Conservation (phyloP, 768 basidiomycete genomes). For the Sarcodon sp. region DNA sequence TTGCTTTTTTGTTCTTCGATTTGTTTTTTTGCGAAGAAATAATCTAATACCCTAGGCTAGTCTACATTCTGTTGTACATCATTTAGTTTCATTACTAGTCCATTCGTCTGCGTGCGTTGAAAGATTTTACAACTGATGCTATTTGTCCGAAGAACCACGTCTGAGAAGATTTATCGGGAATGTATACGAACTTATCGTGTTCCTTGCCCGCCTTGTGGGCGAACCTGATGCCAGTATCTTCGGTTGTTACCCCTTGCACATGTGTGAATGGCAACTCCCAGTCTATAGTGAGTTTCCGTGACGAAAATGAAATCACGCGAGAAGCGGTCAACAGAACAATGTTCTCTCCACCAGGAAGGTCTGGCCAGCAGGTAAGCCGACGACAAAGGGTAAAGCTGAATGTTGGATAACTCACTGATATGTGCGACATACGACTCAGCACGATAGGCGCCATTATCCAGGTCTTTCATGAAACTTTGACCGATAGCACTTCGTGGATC, state of each 20-base stretch:
- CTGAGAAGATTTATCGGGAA: slow-evolving; percentile 63
- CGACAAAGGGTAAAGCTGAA: not conserved
- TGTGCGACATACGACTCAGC: slow-evolving; percentile 86
- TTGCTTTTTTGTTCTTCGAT: too few species aligned
- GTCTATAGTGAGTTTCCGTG: slow-evolving; percentile 69
- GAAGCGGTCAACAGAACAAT: slow-evolving; percentile 70
- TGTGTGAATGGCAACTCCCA: slow-evolving; percentile 89
- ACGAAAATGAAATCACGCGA: slow-evolving; percentile 74
- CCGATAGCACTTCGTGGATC: slow-evolving; percentile 84
- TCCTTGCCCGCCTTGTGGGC: slow-evolving; percentile 68
- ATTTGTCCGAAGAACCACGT: slow-evolving; percentile 75
- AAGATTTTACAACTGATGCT: slow-evolving; percentile 62
- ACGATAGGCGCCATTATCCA: slow-evolving; percentile 81
- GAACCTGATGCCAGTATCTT: slow-evolving; percentile 85
- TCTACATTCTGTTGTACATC: slow-evolving; percentile 2
- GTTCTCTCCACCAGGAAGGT: slow-evolving; percentile 68
- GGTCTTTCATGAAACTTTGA: slow-evolving; percentile 94
- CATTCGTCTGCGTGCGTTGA: slow-evolving; percentile 66
- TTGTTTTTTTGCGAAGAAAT: too few species aligned
- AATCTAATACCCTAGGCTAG: not conserved
- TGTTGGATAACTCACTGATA: slow-evolving; percentile 42
- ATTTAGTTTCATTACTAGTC: slow-evolving; percentile 22
- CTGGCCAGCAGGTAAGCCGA: slow-evolving; percentile 21
- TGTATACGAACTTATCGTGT: slow-evolving; percentile 63
- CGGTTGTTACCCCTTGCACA: slow-evolving; percentile 78